Base-by-base conservation (phyloP, 2,329 filamentous ascomycete species). In the Cladobotryum mycophilum region DNA sequence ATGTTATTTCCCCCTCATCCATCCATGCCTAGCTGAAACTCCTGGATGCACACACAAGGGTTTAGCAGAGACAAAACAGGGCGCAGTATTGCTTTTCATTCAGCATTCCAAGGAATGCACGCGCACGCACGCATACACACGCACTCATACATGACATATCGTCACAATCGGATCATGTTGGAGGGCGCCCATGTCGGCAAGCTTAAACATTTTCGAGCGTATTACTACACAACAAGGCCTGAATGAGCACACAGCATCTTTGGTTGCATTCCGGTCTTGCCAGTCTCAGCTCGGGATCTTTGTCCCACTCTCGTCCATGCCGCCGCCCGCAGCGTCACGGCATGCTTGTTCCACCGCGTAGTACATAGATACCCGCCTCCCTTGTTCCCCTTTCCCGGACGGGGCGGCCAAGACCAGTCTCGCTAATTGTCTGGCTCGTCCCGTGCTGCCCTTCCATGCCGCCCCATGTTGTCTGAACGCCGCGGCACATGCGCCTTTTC, bases 401-500 rank as follows among this genome's bases (percentile, higher is more conserved):
- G 25, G 25, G 25, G 25, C 17, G 36, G 36, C 14, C 36, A 38
- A 38, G 36, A 38, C 36, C 14, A 38, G 14, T 38, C 36, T 41
- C 38, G 38, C 38, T 41, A 41, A 18, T n/a, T 17, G n/a, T 38
- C 42, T 47, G 49, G 42, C 44, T 51, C 44, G 47, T 53, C 37
- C 42, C 41, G 38, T 40, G 25, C 36, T 47, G 42, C 42, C 40
- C 30, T 45, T 44, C 45, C 17, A 44, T 44, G 47, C 51, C 38
- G 47, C n/a, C 48, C 40, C 17, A 13, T 49, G 35, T 5, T 40
- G 20, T 41, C 15, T 46, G 41, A 43, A 35, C 48, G 47, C 43
- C 22, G 47, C 42, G 44, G 43, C 47, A 53, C 47, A 53, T 47
- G 51, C n/a, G 51, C 30, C 42, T 45, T 34, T 14, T 13, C 3